These are phyloP conservation scores for Tarenaya hassleriana DNA, from an alignment of 345 rosid species.

Conservation along the genomic window DNA sequence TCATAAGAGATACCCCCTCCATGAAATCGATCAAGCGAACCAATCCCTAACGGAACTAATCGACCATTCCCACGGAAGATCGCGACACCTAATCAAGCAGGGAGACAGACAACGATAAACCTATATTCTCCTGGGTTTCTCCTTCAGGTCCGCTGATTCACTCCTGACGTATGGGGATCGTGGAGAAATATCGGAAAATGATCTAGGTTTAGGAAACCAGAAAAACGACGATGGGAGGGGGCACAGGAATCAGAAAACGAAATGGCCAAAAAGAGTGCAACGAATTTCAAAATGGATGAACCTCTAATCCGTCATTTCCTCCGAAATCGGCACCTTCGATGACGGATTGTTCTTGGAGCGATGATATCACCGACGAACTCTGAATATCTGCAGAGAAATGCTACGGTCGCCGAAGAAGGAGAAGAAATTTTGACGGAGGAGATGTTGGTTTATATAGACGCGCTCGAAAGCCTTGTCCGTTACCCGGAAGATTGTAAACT, in stretches of 20 bases:
- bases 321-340: not conserved
- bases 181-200: not conserved
- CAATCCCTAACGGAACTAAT: conserved; percentile 1
- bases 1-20: conserved; percentile 29
- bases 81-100: not conserved
- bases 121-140: conserved; percentile 10
- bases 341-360: not conserved
- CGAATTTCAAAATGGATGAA: not conserved
- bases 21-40: conserved; percentile 13
- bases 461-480: conserved; percentile 31
- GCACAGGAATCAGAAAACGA: not conserved
- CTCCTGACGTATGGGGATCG: not conserved
- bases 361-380: not conserved
- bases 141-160: not conserved
- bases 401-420: conserved; percentile 9
- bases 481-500: conserved; percentile 12
- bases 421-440: conserved; percentile 4
- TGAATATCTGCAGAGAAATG: not conserved
- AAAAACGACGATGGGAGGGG: not conserved
- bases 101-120: not conserved
- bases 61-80: not conserved
- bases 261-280: not conserved
- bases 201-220: not conserved
- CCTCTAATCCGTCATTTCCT: conserved; percentile 3
- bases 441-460: conserved; percentile 31